Base-by-base conservation (phyloP, 176 grass and related monocot genomes). In the Triticum dicoccoides region DNA sequence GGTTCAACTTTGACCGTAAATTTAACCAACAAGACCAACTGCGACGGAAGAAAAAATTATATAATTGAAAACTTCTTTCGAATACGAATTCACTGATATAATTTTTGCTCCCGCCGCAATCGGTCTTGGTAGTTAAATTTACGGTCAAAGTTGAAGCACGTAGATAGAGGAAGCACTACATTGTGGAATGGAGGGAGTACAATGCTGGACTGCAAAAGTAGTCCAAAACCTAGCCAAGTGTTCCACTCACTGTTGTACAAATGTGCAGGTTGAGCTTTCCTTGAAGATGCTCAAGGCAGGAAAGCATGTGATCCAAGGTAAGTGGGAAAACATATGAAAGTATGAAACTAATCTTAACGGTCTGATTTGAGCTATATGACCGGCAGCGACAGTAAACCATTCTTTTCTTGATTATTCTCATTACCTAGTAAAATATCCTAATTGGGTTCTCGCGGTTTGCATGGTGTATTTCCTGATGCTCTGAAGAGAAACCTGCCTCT, bases 291-390 rank as follows among this genome's bases (percentile, higher is more conserved):
- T 98, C 5, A 93, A 87, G 90, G 92, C 92, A 35, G 92, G 92
- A 89, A 98, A 98, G 61, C 97, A 98, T 85, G 94, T 94, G 63
- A 94, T 98, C 76, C 97, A 98, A 98, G 97, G 97, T 98, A 96
- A 70, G 56, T 3, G 32, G 39, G 21, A 32, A 84, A 80, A 79
- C 4, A 86, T 81, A 75, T 7, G 65, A 75, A 82, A 13, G 83
- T 83, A 74, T 6, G 59, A 76, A 79, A 13, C 21, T 18, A 3
- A 63, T 73, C 52, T 76, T 66, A 61, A 52, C 5, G 23, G 30
- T 45, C n/a, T 77, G 47, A 72, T 73, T 73, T 82, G 68, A 8
- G 14, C 2, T 84, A n/a, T 34, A 73, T 11, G 45, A 66, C 0
- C 51, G 51, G 21, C 51, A 76, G 21, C 49, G 41, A 32, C 38